These are phyloP conservation scores for Citrus hindsii DNA, from an alignment of 345 rosid genomes.

Conservation along the genomic window DNA sequence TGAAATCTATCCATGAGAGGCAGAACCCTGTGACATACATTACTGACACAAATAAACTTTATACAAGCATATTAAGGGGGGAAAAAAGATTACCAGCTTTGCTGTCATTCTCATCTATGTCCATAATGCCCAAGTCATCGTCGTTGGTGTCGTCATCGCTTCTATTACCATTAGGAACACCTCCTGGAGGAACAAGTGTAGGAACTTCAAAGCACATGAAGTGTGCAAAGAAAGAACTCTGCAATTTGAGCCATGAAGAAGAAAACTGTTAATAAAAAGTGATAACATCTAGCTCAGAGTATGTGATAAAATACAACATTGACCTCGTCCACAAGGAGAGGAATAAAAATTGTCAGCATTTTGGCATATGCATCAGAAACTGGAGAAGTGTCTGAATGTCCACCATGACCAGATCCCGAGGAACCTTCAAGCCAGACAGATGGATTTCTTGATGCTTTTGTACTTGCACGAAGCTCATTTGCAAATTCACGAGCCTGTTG, in stretches of 20 bases:
- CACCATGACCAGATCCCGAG: conserved; percentile 74
- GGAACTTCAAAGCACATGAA: conserved; percentile 99
- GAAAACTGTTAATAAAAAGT: conserved; percentile 9
- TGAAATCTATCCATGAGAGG: conserved; percentile 7
- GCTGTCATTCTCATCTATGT: conserved; percentile 76
- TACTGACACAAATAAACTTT: conserved; percentile 10
- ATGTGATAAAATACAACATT: conserved; percentile 17
- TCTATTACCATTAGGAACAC: conserved; percentile 59
- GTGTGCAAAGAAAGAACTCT: conserved; percentile 99
- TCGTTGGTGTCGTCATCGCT: conserved; percentile 52
- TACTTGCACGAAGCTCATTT: conserved; percentile 99
- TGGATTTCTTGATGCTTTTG: conserved; percentile 93
- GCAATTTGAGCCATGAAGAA: conserved; percentile 34
- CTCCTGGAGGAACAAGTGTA: conserved; percentile 87
- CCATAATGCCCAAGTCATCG: conserved; percentile 96
- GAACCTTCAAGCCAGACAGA: conserved; percentile 96
- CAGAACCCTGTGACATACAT: conserved; percentile 9
- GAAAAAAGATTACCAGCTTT: conserved; percentile 53
- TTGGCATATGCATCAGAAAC: conserved; percentile 97
- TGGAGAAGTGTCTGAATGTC: conserved; percentile 73
- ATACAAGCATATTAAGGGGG: neutral
- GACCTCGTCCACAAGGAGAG: conserved; percentile 98
- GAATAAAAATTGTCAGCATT: conserved; percentile 95
- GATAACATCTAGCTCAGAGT: conserved; percentile 9
- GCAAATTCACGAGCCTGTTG: conserved; percentile 97